These are phyloP conservation scores for Termitomyces sp. DNA, from an alignment of 768 basidiomycete genomes.

Conservation along the genomic window DNA sequence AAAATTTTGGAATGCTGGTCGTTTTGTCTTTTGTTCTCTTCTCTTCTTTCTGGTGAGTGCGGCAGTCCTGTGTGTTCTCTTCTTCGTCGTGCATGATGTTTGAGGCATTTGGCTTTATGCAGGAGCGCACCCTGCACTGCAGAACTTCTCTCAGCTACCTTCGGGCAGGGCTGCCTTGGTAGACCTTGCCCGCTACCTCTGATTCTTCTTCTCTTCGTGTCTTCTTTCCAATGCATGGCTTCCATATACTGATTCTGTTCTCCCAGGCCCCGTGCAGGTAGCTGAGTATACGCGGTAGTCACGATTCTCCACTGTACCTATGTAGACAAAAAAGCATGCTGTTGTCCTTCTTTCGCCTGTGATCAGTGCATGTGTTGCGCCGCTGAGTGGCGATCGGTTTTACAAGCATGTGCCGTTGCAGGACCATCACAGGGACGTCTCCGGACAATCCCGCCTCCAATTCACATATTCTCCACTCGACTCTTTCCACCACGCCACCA, in stretches of 20 bases:
- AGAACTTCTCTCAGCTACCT: conserved; percentile 91
- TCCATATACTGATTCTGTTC: neutral
- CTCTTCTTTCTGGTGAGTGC: conserved; percentile 20
- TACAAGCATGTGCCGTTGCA: neutral
- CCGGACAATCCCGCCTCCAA: conserved; percentile 11
- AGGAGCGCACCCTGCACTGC: conserved; percentile 62
- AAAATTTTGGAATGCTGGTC: neutral
- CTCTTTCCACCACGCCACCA: neutral
- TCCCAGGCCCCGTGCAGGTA: neutral
- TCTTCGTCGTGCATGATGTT: conserved; percentile 54
- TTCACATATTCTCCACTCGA: neutral
- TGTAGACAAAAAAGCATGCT: neutral
- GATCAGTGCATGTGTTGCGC: neutral
- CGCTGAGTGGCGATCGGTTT: neutral
- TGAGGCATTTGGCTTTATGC: conserved; percentile 95
- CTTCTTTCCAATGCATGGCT: neutral
- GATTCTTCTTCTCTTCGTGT: conserved; percentile 17
- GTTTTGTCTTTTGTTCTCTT: neutral
- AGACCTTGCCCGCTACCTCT: conserved; percentile 39
- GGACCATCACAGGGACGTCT: neutral
- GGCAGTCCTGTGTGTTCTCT: conserved; percentile 8
- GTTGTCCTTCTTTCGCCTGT: neutral
- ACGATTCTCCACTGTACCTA: neutral
- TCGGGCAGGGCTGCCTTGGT: conserved; percentile 51
- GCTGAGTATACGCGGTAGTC: neutral